Base-by-base conservation (phyloP, 805 yeast species). In the Peterozyma toletana region DNA sequence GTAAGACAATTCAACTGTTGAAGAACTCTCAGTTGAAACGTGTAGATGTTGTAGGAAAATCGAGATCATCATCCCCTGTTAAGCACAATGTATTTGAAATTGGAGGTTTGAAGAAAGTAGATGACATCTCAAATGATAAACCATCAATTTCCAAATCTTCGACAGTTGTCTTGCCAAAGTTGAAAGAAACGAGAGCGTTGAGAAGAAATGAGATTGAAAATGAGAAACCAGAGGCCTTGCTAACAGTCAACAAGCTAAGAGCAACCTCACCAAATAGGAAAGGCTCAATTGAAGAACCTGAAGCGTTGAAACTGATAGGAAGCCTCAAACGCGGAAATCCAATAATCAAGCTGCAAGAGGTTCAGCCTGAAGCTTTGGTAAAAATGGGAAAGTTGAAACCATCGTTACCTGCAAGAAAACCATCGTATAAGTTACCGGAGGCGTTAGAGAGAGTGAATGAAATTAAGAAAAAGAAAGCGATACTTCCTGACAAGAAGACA, bases 221-320 rank as follows among this genome's bases (percentile, higher is more conserved):
- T 14, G 13, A 39, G 13, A 42, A 48, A 35, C 51, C 50, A 4
- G 57, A 51, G 37, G 54, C 53, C 10, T 41, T 50, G 33, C 30
- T 14, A 21, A 43, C 41, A 18, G 35, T 53, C 35, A 33, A 30
- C 18, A 39, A 39, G n/a, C 43, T 54, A 44, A 53, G 49, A 38
- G 47, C 55, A 3, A 39, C 55, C 6, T 51, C 48, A 13, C 50
- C 55, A 3, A 39, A 43, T 2, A 51, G 46, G 6, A 53, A 46
- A 39, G 46, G 47, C 17, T 42, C 47, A 27, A 43, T 54, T 2
- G 48, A 48, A 17, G 45, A 46, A 11, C 60, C 66, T 3, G 67
- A 61, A 39, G 66, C 65, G 1, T 45, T 62, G 31, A 44, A 43
- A 29, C 51, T 43, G 36, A 42, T 52, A 3, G 49, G 51, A 11